Evolutionary conservation across 2,329 filamentous ascomycete species (phyloP).

Genomic region (Emericellopsis cladophorae): DNA sequence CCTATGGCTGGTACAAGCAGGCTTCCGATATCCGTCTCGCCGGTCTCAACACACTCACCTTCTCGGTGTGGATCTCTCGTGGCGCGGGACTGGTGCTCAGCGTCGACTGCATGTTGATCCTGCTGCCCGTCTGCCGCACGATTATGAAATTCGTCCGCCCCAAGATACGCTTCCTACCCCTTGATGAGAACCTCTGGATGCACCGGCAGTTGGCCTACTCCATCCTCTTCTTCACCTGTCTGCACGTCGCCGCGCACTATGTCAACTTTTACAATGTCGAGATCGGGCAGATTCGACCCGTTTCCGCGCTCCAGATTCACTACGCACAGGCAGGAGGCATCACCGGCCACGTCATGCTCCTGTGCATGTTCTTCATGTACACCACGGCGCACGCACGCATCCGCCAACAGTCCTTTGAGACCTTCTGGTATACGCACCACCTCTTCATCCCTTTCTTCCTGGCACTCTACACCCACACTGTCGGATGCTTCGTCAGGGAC

Average conservation of each 20-base stretch:
- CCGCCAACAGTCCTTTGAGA: constrained; percentile 92
- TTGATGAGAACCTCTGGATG: constrained; percentile 97
- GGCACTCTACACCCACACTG: constrained; percentile 88
- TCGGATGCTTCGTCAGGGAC: constrained; percentile 92
- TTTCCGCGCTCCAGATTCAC: constrained; percentile 79
- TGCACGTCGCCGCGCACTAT: constrained; percentile 75
- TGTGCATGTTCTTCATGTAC: constrained; percentile 99
- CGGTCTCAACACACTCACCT: constrained; percentile 67
- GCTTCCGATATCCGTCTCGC: constrained; percentile 52
- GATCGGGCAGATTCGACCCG: constrained; percentile 64
- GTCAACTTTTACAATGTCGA: constrained; percentile 99
- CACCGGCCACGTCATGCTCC: constrained; percentile 91
- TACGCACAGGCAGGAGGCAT: constrained; percentile 82
- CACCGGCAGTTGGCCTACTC: constrained; percentile 90
- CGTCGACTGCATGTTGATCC: constrained; percentile 74
- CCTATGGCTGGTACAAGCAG: constrained; percentile 81
- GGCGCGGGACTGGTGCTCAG: constrained; percentile 79
- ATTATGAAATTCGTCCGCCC: constrained; percentile 74
- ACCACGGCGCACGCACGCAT: constrained; percentile 90
- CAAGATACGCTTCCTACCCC: constrained; percentile 73
- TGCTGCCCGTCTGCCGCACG: constrained; percentile 91
- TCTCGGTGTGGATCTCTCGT: constrained; percentile 92
- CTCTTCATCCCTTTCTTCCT: constrained; percentile 95
- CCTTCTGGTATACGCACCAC: constrained; percentile 99
- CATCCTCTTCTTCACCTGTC: constrained; percentile 66